Conservation (phyloP, 768 basidiomycete genomes). For the Rhodotorula diobovata region DNA sequence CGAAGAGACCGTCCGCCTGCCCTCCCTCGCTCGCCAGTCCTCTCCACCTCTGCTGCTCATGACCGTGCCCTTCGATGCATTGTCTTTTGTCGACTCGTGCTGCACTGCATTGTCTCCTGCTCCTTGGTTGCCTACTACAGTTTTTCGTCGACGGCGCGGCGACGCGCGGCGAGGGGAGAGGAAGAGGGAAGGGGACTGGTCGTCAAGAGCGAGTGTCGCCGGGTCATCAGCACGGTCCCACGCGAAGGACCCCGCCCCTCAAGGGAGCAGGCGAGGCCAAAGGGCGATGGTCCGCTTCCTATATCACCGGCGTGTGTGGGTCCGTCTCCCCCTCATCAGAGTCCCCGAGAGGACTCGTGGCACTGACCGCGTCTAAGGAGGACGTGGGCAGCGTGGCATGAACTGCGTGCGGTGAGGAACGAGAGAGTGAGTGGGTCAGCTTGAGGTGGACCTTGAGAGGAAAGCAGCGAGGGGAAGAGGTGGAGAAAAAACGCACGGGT, state of each 20-base stretch:
- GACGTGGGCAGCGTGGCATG: conserved; percentile 34
- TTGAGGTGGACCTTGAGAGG: not conserved
- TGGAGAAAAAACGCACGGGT: not conserved
- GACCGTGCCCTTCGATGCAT: too few relatives aligned
- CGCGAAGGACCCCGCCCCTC: conserved; percentile 9
- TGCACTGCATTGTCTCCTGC: too few relatives aligned
- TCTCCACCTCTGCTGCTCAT: too few relatives aligned
- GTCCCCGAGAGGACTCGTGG: conserved; percentile 20
- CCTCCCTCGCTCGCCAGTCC: too few relatives aligned
- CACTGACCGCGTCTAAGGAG: conserved; percentile 28
- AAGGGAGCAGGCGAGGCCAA: conserved; percentile 4
- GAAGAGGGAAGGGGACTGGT: not conserved
- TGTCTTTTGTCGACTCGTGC: too few relatives aligned
- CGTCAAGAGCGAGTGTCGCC: not conserved
- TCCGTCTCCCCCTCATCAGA: conserved; percentile 23
- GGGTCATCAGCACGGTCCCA: conserved; percentile 29
- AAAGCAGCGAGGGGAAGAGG: not conserved
- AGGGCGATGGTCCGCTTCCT: conserved; percentile 26
- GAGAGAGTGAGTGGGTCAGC: not conserved
- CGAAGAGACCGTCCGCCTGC: too few relatives aligned
- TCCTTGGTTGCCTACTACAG: too few relatives aligned
- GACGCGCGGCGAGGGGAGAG: too few relatives aligned
- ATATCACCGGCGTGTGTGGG: conserved; percentile 8
- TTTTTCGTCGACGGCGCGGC: too few relatives aligned
- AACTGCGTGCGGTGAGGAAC: too few relatives aligned